Evolutionary conservation across 2,329 filamentous ascomycete genomes (phyloP).

Genomic region (Trichophyton rubrum): DNA sequence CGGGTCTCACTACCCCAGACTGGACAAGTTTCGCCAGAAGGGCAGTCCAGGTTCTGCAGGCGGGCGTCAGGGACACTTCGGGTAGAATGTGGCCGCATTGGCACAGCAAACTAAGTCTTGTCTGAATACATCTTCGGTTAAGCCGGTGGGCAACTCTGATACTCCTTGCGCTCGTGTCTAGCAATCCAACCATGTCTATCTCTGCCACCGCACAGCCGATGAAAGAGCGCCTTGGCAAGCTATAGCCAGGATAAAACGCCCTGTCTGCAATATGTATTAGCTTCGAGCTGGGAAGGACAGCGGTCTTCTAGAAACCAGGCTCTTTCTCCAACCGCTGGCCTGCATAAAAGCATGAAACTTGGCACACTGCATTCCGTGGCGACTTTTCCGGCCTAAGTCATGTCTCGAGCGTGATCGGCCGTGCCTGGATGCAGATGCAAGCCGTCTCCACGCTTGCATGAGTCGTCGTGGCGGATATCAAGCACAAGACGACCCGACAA

Average conservation of each 20-base stretch:
- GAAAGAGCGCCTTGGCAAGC: background rate
- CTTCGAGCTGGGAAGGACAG: background rate
- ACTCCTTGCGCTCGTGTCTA: background rate
- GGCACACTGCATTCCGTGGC: background rate
- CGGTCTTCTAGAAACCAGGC: background rate
- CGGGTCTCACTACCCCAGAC: background rate
- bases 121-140: background rate
- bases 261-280: background rate
- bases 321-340: background rate
- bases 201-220: background rate
- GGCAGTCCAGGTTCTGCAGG: background rate
- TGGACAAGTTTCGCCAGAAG: background rate
- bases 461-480: background rate
- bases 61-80: background rate
- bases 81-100: too few species aligned
- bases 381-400: background rate
- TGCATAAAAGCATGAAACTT: constrained; percentile 1
- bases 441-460: background rate
- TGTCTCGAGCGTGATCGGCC: background rate
- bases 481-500: background rate
- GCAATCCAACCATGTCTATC: background rate
- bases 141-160: background rate
- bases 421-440: background rate
- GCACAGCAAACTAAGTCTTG: too few species aligned
- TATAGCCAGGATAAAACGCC: background rate